phyloP scores from a whole-genome alignment of 1,139 yeast species.

The Scheffersomyces insectosa region DNA sequence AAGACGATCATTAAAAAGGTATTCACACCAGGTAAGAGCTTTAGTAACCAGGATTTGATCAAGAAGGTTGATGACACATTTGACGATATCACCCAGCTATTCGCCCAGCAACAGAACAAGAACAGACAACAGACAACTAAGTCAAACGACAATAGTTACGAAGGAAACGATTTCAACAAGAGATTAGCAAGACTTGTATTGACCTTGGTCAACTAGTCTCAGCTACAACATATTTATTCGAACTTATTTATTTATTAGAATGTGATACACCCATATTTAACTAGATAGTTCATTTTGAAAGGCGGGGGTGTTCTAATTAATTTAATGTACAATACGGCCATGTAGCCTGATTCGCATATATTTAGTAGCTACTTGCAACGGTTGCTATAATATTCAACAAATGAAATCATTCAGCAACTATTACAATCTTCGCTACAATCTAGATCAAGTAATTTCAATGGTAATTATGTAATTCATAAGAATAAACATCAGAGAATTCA shows the following conservation, averaged over 20 bases:
- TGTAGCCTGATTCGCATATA: too few relatives aligned
- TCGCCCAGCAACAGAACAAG: constrained; percentile 12
- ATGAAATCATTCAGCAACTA: too few relatives aligned
- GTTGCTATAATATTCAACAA: too few relatives aligned
- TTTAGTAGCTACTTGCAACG: too few relatives aligned
- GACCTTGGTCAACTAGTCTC: not conserved
- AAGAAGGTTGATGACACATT: constrained; percentile 24
- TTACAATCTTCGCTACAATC: too few relatives aligned
- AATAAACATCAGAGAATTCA: too few relatives aligned
- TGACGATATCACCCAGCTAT: constrained; percentile 28
- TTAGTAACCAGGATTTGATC: constrained; percentile 33
- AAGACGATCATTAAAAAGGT: constrained; percentile 40
- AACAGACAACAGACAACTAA: constrained; percentile 1
- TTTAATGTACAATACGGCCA: too few relatives aligned
- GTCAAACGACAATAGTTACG: constrained; percentile 1
- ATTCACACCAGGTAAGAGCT: constrained; percentile 34
- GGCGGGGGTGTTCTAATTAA: too few relatives aligned
- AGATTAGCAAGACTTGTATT: constrained; percentile 18
- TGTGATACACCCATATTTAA: too few relatives aligned
- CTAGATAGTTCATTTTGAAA: too few relatives aligned
- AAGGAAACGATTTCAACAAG: constrained; percentile 17
- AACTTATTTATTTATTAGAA: not conserved
- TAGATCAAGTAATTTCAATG: too few relatives aligned
- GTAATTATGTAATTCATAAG: too few relatives aligned
- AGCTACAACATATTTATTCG: not conserved